These are phyloP conservation scores for Phytopythium vexans DNA, from an alignment of 352 stramenopile genomes.

Conservation along the genomic window DNA sequence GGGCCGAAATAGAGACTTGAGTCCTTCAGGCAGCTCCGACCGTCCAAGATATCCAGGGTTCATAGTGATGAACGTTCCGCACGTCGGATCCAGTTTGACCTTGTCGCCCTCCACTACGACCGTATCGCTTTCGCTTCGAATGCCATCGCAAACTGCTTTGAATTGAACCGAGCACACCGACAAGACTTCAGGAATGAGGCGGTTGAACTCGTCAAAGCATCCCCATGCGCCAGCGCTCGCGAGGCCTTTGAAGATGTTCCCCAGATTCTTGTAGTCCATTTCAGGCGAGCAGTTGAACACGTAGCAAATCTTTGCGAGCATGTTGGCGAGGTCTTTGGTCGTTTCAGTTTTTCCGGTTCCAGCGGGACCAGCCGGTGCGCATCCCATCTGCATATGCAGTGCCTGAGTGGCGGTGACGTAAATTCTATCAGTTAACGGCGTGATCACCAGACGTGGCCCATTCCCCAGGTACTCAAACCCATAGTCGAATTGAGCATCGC, in stretches of 20 bases:
- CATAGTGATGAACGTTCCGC: constrained; percentile 96
- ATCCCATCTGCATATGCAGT: constrained; percentile 95
- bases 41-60: constrained; percentile 94
- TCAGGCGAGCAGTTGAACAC: constrained; percentile 95
- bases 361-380: constrained; percentile 85
- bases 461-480: constrained; percentile 96
- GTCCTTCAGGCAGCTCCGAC: constrained; percentile 91
- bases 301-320: constrained; percentile 93
- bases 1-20: constrained; percentile 94
- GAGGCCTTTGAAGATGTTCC: constrained; percentile 96
- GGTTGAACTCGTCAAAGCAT: constrained; percentile 97
- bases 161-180: constrained; percentile 94
- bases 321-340: constrained; percentile 93
- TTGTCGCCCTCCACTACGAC: constrained; percentile 92
- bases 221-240: constrained; percentile 92
- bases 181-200: constrained; percentile 90
- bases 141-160: constrained; percentile 93
- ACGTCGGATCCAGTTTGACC: constrained; percentile 85
- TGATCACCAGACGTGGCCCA: constrained; percentile 91
- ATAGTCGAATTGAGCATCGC: constrained; percentile 91
- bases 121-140: constrained; percentile 76
- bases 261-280: constrained; percentile 95
- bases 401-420: constrained; percentile 95
- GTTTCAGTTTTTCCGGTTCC: constrained; percentile 95
- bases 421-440: constrained; percentile 93